Evolutionary conservation across 2,329 filamentous ascomycete species (phyloP).

Genomic region (Venturia carpophila): DNA sequence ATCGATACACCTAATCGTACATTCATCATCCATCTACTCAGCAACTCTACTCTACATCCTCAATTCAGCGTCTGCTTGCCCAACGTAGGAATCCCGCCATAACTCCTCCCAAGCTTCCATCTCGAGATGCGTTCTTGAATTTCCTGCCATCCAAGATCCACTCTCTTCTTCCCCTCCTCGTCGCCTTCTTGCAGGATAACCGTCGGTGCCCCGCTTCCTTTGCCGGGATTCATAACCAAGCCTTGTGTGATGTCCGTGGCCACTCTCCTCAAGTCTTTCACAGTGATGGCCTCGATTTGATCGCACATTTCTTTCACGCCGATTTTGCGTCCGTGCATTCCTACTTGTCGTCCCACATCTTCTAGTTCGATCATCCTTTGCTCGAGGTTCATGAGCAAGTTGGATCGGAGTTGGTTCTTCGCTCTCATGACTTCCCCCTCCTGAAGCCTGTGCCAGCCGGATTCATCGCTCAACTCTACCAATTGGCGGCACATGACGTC

Average conservation of each 20-base stretch:
- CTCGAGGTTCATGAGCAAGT: slow-evolving; percentile 94
- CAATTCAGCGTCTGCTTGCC: neutral
- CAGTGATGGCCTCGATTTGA: slow-evolving; percentile 73
- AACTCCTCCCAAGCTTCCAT: slow-evolving; percentile 70
- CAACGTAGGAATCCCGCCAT: neutral
- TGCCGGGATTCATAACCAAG: slow-evolving; percentile 62
- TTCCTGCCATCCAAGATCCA: slow-evolving; percentile 72
- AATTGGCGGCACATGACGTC: slow-evolving; percentile 93
- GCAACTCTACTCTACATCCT: neutral
- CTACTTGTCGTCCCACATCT: slow-evolving; percentile 87
- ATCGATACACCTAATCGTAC: neutral
- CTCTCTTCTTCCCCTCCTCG: slow-evolving; percentile 55
- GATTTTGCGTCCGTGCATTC: slow-evolving; percentile 91
- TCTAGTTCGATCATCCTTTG: slow-evolving; percentile 95
- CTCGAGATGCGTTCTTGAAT: slow-evolving; percentile 78
- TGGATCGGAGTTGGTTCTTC: slow-evolving; percentile 91
- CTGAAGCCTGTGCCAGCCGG: slow-evolving; percentile 64
- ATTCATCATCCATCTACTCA: neutral
- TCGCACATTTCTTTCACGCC: slow-evolving; percentile 89
- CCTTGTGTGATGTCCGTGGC: slow-evolving; percentile 73
- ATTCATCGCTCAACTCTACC: slow-evolving; percentile 65
- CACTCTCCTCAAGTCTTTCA: slow-evolving; percentile 73
- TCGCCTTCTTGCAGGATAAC: slow-evolving; percentile 91
- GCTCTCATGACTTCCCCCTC: slow-evolving; percentile 76
- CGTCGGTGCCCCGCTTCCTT: slow-evolving; percentile 80